Evolutionary conservation across 257 asterid species (phyloP), one percentile per base, ranked within the genome.

Genomic region (Petunia secreta): DNA sequence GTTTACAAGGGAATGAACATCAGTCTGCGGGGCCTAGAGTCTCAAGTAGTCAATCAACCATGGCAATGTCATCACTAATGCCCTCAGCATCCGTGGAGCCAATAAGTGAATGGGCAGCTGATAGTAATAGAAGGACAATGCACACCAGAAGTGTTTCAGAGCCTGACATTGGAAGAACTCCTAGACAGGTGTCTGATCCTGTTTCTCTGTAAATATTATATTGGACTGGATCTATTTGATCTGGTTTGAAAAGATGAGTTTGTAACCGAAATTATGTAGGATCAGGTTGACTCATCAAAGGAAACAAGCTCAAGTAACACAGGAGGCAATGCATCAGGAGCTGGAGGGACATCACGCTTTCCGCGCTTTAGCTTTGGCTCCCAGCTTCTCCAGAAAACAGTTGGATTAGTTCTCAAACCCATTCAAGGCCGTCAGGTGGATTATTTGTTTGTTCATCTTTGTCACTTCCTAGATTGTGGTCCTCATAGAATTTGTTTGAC

Each of bases 81-180:
- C 93, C 97, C 85, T 91, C 97, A n/a, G 87, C 87, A 53, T 90
- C 98, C 14, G 75, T 81, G 90, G 99, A 90, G 85, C 94, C 90
- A 73, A 85, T 80, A 53, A 90, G 83, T 78, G 95, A 90, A 80
- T 87, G 91, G 96, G 86, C 93, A 59, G 77, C 90, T 82, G 89
- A 88, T 84, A 79, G 83, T 78, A 85, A 66, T 84, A 83, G 86
- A 86, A 93, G 48, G 91, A 50, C 85, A 0, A 89, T 85, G 91
- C 98, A 96, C 78, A 87, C 89, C 57, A 85, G 99, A 88, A 96
- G 99, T 89, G 92, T 90, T 82, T 96, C 99, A 40, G 99, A 96
- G 88, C 99, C 99, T 15, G 96, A 96, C 89, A 89, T 96, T 59
- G 98, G 99, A 64, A 91, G 97, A 89, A 93, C 89, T 86, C 98